phyloP scores from a whole-genome alignment of 345 rosid species.

The Raphanus sativus region DNA sequence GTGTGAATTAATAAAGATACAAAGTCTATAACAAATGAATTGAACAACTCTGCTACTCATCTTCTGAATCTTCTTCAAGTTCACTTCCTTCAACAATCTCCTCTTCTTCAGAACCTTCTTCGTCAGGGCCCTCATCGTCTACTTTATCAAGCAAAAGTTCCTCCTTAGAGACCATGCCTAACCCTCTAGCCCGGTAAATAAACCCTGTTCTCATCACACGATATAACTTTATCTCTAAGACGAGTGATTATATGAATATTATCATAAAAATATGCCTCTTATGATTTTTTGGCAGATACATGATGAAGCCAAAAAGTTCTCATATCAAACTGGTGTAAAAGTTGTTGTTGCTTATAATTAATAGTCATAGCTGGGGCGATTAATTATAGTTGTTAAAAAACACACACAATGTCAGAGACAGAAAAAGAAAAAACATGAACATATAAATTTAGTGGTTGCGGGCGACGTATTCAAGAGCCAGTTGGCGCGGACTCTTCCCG shows the following conservation, averaged over 20 bases:
- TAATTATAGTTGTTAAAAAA: no score
- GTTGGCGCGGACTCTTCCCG: no score
- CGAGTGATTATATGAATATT: constrained; percentile 37
- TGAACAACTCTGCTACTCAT: constrained; percentile 6
- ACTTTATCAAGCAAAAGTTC: constrained; percentile 47
- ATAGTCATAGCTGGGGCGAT: no score
- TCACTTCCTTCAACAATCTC: constrained; percentile 47
- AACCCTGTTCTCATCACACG: constrained; percentile 91
- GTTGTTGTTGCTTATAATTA: constrained; percentile 81
- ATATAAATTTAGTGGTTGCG: no score
- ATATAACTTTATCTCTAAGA: constrained; percentile 66
- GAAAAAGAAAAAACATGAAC: no score
- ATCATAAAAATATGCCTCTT: no score
- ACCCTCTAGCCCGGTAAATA: constrained; percentile 72
- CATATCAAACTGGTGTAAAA: constrained; percentile 98
- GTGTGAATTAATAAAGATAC: not conserved
- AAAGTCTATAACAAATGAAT: not conserved
- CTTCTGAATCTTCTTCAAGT: constrained; percentile 53
- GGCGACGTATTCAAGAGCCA: no score
- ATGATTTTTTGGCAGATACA: constrained; percentile 64
- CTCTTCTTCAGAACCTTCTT: constrained; percentile 60
- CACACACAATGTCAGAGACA: no score
- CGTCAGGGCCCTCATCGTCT: constrained; percentile 45
- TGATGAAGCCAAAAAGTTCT: constrained; percentile 91
- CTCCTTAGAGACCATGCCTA: constrained; percentile 46